A percentile compares a stretch with the other conserved stretches of the same genome.
Evolutionary conservation across 257 asterid genomes (phyloP).

Genomic region (Verbascum thapsus): DNA sequence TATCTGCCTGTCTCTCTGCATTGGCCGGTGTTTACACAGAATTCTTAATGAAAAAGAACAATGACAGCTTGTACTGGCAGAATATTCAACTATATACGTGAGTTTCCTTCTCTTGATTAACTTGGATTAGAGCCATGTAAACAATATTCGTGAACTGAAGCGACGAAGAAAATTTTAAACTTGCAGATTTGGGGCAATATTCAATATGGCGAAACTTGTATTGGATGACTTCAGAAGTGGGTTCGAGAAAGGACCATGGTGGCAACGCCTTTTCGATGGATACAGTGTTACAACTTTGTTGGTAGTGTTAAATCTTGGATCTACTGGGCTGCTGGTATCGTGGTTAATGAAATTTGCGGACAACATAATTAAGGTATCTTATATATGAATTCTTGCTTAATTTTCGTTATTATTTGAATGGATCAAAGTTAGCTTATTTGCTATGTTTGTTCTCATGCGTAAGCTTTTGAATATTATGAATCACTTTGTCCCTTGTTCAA

Average conservation of each 20-base stretch:
- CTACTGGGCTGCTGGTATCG: conserved; percentile 91
- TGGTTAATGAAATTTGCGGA: conserved; percentile 99
- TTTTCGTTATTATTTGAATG: too few species aligned
- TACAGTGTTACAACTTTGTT: conserved; percentile 83
- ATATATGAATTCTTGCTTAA: too few species aligned
- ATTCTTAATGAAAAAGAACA: conserved; percentile 97
- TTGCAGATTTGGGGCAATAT: conserved; percentile 88
- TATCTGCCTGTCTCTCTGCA: conserved; percentile 97
- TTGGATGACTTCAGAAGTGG: conserved; percentile 88
- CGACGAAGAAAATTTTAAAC: conserved; percentile 7
- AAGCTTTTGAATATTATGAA: too few species aligned
- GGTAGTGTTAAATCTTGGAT: conserved; percentile 93
- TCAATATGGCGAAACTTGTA: conserved; percentile 81
- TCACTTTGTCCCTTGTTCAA: too few species aligned
- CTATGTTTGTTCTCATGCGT: too few species aligned
- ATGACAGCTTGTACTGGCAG: conserved; percentile 98
- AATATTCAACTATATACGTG: conserved; percentile 88
- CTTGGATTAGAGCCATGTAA: conserved; percentile 24
- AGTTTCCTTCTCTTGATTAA: conserved; percentile 35
- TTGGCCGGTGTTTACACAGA: conserved; percentile 97
- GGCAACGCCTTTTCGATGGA: conserved; percentile 87
- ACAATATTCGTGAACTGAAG: conserved; percentile 26
- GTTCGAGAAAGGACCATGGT: conserved; percentile 92
- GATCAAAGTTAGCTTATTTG: too few species aligned
- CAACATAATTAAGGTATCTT: conserved; percentile 86